A percentile compares a stretch with the other conserved stretches of the same genome.
phyloP scores from a whole-genome alignment of 1,284 basidiomycete genomes.

The Meira nashicola region DNA sequence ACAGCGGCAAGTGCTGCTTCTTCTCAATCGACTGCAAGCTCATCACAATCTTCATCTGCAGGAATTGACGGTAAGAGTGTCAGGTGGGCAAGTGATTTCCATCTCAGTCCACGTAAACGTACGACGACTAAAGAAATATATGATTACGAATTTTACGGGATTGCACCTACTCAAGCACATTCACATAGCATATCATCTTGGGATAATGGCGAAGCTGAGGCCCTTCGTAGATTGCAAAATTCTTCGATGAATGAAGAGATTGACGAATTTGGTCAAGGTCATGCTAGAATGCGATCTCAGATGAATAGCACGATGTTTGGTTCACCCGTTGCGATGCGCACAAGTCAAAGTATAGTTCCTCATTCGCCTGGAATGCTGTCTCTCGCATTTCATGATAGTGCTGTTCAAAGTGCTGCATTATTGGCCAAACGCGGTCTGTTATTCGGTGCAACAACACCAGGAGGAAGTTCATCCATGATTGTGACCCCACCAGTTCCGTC shows the following conservation, averaged over 20 bases:
- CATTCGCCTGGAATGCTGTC: not conserved
- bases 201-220: constrained; percentile 19
- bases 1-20: not conserved
- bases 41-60: not conserved
- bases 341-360: not conserved
- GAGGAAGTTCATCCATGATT: constrained; percentile 8
- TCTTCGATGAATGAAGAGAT: constrained; percentile 18
- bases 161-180: constrained; percentile 20
- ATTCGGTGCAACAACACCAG: constrained; percentile 18
- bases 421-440: constrained; percentile 30
- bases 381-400: not conserved
- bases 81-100: constrained; percentile 25
- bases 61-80: constrained; percentile 10
- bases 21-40: not conserved
- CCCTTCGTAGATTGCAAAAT: constrained; percentile 26
- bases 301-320: constrained; percentile 5
- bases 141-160: constrained; percentile 42
- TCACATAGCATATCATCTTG: not conserved
- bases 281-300: constrained; percentile 18
- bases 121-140: constrained; percentile 43
- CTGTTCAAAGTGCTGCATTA: constrained; percentile 10
- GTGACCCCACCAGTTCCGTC: constrained; percentile 5
- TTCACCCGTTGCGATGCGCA: not conserved
- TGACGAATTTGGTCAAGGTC: not conserved
- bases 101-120: constrained; percentile 24